These are phyloP conservation scores for Corrigiola litoralis DNA, from an alignment of 179 eudicot species.

Conservation along the genomic window DNA sequence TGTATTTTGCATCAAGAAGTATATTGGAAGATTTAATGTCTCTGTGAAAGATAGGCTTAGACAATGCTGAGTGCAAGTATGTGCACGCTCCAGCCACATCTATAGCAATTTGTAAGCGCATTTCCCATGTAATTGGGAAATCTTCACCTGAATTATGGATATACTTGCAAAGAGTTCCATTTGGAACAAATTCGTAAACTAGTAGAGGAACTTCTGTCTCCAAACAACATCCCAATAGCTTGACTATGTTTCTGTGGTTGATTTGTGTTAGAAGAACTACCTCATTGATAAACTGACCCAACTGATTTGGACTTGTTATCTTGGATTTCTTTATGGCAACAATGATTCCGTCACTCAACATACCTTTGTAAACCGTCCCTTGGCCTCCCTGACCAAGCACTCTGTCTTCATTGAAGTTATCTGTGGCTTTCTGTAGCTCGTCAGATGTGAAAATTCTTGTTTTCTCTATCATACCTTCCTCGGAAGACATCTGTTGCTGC, in stretches of 20 bases:
- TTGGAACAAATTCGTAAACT: slow-evolving; percentile 45
- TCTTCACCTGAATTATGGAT: slow-evolving; percentile 35
- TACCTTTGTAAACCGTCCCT: slow-evolving; percentile 45
- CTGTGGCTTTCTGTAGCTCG: slow-evolving; percentile 46
- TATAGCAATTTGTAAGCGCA: slow-evolving; percentile 30
- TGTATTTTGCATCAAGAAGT: slow-evolving; percentile 30
- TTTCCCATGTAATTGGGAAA: slow-evolving; percentile 31
- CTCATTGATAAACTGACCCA: slow-evolving; percentile 49
- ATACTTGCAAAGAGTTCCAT: slow-evolving; percentile 31
- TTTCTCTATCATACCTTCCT: slow-evolving; percentile 22
- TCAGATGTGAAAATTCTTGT: slow-evolving; percentile 31
- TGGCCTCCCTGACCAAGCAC: slow-evolving; percentile 51
- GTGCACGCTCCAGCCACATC: slow-evolving; percentile 31
- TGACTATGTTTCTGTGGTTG: slow-evolving; percentile 45
- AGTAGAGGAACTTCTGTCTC: slow-evolving; percentile 50
- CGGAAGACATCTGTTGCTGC: slow-evolving; percentile 30
- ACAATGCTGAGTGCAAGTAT: slow-evolving; percentile 36
- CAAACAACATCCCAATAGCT: slow-evolving; percentile 42
- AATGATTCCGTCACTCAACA: slow-evolving; percentile 34
- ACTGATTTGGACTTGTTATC: slow-evolving; percentile 25
- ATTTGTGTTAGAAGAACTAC: slow-evolving; percentile 39
- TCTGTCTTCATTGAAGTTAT: slow-evolving; percentile 33
- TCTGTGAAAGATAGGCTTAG: slow-evolving; percentile 30
- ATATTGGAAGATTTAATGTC: slow-evolving; percentile 35
- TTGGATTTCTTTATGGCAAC: slow-evolving; percentile 50